Evolutionary conservation across 371 early-diverging fungal species (phyloP).

Genomic region (Mucor sp.): DNA sequence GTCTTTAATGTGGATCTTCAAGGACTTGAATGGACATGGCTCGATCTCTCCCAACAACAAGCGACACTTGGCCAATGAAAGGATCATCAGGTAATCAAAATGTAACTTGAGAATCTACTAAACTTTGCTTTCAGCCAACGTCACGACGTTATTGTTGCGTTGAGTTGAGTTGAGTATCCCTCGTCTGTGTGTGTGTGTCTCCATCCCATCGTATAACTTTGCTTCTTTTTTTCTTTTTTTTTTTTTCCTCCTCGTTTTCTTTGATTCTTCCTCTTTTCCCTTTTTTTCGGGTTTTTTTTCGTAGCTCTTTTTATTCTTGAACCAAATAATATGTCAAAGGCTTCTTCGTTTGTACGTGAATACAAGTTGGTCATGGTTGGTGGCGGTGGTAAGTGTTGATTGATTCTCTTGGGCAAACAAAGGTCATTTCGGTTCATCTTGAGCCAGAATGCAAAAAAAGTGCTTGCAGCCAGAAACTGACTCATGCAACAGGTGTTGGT

Average conservation of each 20-base stretch:
- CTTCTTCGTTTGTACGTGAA: slow-evolving; percentile 51
- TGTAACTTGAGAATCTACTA: not conserved
- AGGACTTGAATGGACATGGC: not conserved
- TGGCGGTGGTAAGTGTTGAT: slow-evolving; percentile 70
- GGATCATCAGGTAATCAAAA: not conserved
- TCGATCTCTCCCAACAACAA: not conserved
- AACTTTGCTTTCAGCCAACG: not conserved
- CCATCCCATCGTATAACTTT: not conserved
- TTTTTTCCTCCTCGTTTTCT: not conserved
- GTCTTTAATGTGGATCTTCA: not conserved
- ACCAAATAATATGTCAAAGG: slow-evolving; percentile 20
- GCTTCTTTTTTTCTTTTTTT: not conserved
- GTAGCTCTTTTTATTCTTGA: not conserved
- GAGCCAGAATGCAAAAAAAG: slow-evolving; percentile 47
- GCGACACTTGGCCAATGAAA: not conserved
- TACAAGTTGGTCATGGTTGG: slow-evolving; percentile 88
- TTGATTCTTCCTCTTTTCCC: not conserved
- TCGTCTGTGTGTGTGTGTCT: not conserved
- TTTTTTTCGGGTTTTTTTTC: slow-evolving; percentile 6
- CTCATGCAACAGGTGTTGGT: slow-evolving; percentile 58
- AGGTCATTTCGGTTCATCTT: slow-evolving; percentile 56
- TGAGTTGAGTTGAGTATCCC: not conserved
- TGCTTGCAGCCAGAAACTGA: not conserved
- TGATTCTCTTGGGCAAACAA: not conserved
- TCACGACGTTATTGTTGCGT: not conserved